Percentiles rank a stretch among this genome's conserved stretches.
Evolutionary conservation across 345 rosid genomes (phyloP).

Genomic region (Heritiera littoralis): DNA sequence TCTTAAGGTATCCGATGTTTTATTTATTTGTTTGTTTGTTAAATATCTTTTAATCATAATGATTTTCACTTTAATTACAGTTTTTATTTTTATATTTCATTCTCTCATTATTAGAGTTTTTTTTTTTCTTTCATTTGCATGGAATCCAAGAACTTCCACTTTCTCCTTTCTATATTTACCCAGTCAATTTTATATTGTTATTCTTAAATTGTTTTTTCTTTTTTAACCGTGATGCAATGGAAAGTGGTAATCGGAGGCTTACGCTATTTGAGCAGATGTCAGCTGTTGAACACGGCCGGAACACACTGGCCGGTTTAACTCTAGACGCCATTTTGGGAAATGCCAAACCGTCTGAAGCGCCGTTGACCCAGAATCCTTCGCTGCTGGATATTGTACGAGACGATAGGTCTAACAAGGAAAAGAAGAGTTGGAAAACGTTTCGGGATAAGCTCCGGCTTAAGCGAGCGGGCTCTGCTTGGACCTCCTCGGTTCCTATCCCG

Average conservation of each 20-base stretch:
- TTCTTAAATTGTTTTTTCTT: neutral
- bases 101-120: too few species aligned
- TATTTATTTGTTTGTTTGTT: neutral
- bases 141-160: too few species aligned
- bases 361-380: constrained; percentile 7
- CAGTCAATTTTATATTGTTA: neutral
- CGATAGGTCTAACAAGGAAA: constrained; percentile 64
- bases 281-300: constrained; percentile 41
- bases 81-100: neutral
- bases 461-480: constrained; percentile 72
- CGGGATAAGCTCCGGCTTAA: constrained; percentile 68
- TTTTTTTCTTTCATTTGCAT: too few species aligned
- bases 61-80: neutral
- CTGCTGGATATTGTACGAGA: constrained; percentile 37
- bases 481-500: constrained; percentile 53
- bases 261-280: constrained; percentile 48
- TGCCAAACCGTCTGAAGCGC: neutral
- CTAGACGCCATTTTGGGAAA: constrained; percentile 25
- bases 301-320: constrained; percentile 30
- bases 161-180: neutral
- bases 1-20: constrained; percentile 16
- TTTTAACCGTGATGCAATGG: neutral
- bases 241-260: constrained; percentile 34
- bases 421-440: constrained; percentile 74
- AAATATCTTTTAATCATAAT: neutral